These are phyloP conservation scores for Lipomyces sp. DNA, from an alignment of 805 yeast genomes.

Conservation along the genomic window DNA sequence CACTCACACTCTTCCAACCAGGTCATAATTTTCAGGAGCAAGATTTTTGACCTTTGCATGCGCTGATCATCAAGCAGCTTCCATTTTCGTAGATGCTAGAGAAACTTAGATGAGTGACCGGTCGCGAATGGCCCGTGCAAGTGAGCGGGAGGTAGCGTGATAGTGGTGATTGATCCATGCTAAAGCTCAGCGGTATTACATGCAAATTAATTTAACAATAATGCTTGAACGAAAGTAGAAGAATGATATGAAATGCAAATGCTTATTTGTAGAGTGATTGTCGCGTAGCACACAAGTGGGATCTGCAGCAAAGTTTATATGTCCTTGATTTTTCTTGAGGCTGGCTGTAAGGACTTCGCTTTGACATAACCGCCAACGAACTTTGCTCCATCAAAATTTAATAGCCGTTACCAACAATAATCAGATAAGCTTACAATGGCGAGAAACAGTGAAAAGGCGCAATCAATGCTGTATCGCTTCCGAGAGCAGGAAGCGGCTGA, in stretches of 20 bases:
- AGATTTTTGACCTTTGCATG: slow-evolving; percentile 42
- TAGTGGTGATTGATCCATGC: slow-evolving; percentile 16
- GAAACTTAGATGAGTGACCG: slow-evolving; percentile 45
- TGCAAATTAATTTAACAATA: not conserved
- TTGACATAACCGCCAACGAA: not conserved
- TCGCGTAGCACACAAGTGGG: too few species aligned
- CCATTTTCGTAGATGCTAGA: slow-evolving; percentile 36
- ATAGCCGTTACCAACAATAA: not conserved
- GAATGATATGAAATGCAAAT: not conserved
- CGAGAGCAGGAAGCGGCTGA: slow-evolving; percentile 66
- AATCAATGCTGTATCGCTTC: slow-evolving; percentile 67
- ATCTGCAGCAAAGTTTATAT: too few species aligned
- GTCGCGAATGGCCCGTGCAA: slow-evolving; percentile 47
- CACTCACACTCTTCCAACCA: too few species aligned
- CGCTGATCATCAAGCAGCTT: slow-evolving; percentile 42
- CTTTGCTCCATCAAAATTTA: not conserved
- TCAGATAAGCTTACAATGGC: slow-evolving; percentile 59
- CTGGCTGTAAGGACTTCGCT: too few species aligned
- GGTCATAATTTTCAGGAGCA: too few species aligned
- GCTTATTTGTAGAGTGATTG: not conserved
- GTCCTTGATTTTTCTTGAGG: too few species aligned
- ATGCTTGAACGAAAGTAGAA: not conserved
- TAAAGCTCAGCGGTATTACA: not conserved
- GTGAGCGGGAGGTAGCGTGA: slow-evolving; percentile 42
- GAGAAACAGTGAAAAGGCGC: slow-evolving; percentile 75